Base-by-base conservation (phyloP, 208 protist genomes). In the Crithidia bombi region DNA sequence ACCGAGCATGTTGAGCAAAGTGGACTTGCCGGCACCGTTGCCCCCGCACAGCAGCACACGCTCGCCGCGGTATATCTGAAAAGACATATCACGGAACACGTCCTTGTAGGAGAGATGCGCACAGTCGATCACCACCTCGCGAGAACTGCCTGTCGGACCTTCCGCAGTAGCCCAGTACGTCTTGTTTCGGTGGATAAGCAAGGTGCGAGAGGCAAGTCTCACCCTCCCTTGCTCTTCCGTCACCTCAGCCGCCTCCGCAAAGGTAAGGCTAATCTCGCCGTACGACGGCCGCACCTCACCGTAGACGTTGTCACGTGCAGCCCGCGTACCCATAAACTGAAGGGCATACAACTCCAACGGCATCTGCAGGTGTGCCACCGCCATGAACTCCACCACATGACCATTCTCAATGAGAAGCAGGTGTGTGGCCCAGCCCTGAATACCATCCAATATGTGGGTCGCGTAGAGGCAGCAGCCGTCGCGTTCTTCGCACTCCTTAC, bases 21-120 rank as follows among this genome's bases (percentile, higher is more conserved):
- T 98, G 19, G 85, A 91, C 71, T 98, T 98, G 51, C 97, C 97
- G 9, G 87, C 58, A 35, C 97, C 98, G 85, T 99, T 99, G 56
- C 88, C 86, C 44, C 97, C 97, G 38, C 96, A 92, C n/a, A 99
- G 65, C 36, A 98, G 68, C 41, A 87, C 75, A 23, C 90, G 90
- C 43, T 85, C 80, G 17, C 87, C 90, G 17, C 75, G 73, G 55
- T 64, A 75, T 1, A 95, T 61, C 57, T 59, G 70, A 63, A 95
- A 91, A 11, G 63, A 65, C 68, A 92, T 64, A 41, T 81, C 49
- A 33, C 28, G 4, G 65, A 95, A 95, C 11, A 95, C 65, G 54
- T 92, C 63, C 62, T 80, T 87, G 70, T 90, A 95, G 17, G 69
- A 78, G 12, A 95, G 58, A n/a, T 63, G 25, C 0, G 66, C 30